phyloP scores from a whole-genome alignment of 2,329 filamentous ascomycete genomes.

The Lizonia empirigonia region DNA sequence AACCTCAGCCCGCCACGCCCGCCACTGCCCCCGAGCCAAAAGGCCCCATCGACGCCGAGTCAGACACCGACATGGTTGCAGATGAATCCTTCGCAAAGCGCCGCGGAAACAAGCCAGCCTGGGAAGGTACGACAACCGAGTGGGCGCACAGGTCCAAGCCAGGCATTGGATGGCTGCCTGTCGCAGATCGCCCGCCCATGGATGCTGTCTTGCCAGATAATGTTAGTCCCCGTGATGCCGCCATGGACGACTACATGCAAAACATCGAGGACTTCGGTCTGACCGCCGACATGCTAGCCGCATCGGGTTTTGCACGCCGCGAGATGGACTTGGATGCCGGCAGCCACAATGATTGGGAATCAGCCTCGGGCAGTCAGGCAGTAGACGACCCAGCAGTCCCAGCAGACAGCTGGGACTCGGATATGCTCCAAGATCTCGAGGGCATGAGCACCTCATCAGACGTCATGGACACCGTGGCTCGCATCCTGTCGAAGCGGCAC shows the following conservation, averaged over 20 bases:
- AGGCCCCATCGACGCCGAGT: constrained; percentile 20
- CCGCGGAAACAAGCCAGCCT: constrained; percentile 34
- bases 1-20: not conserved
- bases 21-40: not conserved
- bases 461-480: constrained; percentile 49
- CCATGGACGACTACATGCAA: constrained; percentile 72
- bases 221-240: constrained; percentile 33
- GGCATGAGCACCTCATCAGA: constrained; percentile 59
- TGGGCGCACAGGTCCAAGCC: constrained; percentile 47
- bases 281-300: constrained; percentile 34
- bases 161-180: constrained; percentile 44
- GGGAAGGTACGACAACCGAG: constrained; percentile 36
- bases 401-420: constrained; percentile 50
- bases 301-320: constrained; percentile 38
- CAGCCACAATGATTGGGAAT: constrained; percentile 42
- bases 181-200: constrained; percentile 27
- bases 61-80: constrained; percentile 32
- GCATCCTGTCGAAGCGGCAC: constrained; percentile 54
- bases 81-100: constrained; percentile 33
- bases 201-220: constrained; percentile 28
- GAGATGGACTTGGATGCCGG: constrained; percentile 42
- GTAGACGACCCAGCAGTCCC: constrained; percentile 18
- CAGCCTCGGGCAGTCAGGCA: constrained; percentile 20
- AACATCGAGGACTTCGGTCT: constrained; percentile 62
- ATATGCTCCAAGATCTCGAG: constrained; percentile 55